Evolutionary conservation across 2,329 filamentous ascomycete species (phyloP).

Genomic region (Xylariaceae sp.): DNA sequence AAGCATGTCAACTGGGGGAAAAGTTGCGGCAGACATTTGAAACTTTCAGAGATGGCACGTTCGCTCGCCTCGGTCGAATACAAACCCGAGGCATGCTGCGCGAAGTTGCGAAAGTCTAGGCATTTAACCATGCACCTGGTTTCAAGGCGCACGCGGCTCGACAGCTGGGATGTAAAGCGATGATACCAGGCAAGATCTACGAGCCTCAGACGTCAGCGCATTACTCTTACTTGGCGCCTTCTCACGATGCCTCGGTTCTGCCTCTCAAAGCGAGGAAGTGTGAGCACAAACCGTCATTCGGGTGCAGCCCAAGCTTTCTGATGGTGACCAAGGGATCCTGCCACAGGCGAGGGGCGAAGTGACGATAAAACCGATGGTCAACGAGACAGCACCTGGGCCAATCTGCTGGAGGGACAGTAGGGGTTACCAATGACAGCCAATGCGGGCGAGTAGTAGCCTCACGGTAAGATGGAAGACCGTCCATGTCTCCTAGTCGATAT

Average conservation of each 20-base stretch:
- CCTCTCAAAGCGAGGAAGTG: neutral
- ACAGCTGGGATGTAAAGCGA: conserved; percentile 42
- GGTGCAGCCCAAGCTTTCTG: conserved; percentile 40
- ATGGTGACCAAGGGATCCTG: conserved; percentile 44
- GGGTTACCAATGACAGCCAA: conserved; percentile 49
- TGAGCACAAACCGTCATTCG: conserved; percentile 39
- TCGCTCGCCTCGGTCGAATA: conserved; percentile 38
- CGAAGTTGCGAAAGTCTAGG: conserved; percentile 48
- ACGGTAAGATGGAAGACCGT: conserved; percentile 51
- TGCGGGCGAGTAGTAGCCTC: conserved; percentile 46
- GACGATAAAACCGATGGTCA: conserved; percentile 42
- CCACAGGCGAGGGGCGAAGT: conserved; percentile 55
- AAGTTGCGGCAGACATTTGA: conserved; percentile 37
- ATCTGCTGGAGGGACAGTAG: conserved; percentile 41
- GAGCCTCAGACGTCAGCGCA: conserved; percentile 21
- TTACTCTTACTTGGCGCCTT: conserved; percentile 11
- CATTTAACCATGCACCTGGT: conserved; percentile 45
- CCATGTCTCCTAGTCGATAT: conserved; percentile 22
- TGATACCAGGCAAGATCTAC: conserved; percentile 51
- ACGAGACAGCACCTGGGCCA: conserved; percentile 50
- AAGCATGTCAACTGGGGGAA: conserved; percentile 47
- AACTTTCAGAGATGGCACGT: conserved; percentile 37
- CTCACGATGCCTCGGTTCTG: neutral
- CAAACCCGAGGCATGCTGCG: conserved; percentile 39
- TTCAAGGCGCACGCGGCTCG: conserved; percentile 32